Evolutionary conservation across 2,329 filamentous ascomycete species (phyloP).

Genomic region (Lachnellula arida): DNA sequence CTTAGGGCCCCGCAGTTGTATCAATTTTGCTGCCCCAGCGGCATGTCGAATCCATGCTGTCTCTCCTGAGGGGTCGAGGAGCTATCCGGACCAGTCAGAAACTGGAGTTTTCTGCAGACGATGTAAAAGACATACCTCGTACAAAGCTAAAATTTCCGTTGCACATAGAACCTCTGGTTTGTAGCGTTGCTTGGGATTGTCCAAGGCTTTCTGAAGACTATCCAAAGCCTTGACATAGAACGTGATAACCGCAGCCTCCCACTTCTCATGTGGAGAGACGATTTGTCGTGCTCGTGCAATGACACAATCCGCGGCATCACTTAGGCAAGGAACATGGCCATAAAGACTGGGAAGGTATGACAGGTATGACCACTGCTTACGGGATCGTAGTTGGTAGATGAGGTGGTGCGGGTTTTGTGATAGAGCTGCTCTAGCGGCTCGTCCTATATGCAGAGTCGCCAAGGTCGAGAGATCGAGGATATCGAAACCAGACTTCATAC

Average conservation of each 20-base stretch:
- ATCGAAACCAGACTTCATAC: slow-evolving; percentile 23
- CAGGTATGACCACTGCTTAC: slow-evolving; percentile 27
- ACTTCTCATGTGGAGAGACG: slow-evolving; percentile 14
- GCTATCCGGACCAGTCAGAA: slow-evolving; percentile 19
- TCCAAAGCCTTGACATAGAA: slow-evolving; percentile 23
- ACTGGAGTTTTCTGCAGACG: slow-evolving; percentile 15
- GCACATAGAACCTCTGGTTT: slow-evolving; percentile 25
- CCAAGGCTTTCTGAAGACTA: slow-evolving; percentile 23
- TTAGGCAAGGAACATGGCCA: slow-evolving; percentile 23
- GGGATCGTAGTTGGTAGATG: slow-evolving; percentile 20
- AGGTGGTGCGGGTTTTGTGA: slow-evolving; percentile 21
- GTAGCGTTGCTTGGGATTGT: slow-evolving; percentile 18
- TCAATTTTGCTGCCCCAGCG: slow-evolving; percentile 30
- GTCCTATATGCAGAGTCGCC: slow-evolving; percentile 27
- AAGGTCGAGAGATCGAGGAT: slow-evolving; percentile 27
- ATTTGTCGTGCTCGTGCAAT: slow-evolving; percentile 26
- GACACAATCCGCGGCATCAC: slow-evolving; percentile 26
- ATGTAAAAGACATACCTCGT: slow-evolving; percentile 21
- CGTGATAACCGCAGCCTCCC: slow-evolving; percentile 15
- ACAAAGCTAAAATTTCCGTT: slow-evolving; percentile 24
- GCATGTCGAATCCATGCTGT: slow-evolving; percentile 33
- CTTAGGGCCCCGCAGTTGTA: slow-evolving; percentile 29
- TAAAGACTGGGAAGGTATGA: slow-evolving; percentile 26
- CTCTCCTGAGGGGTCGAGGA: slow-evolving; percentile 30
- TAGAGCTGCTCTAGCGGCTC: slow-evolving; percentile 20